These are phyloP conservation scores for Desmodesmus armatus DNA, from an alignment of 139 green algal species.

Conservation along the genomic window DNA sequence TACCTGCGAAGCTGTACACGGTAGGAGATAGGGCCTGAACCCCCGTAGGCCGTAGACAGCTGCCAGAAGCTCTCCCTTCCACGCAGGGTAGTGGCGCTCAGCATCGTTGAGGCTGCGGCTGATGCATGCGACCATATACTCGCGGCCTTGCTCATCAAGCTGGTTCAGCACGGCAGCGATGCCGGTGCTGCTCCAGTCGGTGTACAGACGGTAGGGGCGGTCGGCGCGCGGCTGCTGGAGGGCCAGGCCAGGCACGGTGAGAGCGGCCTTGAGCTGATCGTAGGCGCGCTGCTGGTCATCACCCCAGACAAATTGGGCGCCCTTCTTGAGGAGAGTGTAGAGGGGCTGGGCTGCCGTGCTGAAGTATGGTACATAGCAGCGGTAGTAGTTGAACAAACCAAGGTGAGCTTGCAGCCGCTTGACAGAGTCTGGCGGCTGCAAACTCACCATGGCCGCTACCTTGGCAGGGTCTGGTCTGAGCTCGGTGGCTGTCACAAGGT, in stretches of 20 bases:
- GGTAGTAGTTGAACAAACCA: constrained; percentile 55
- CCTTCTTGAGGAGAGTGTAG: constrained; percentile 43
- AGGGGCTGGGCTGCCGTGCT: constrained; percentile 44
- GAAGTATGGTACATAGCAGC: constrained; percentile 47
- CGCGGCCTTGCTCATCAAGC: constrained; percentile 28
- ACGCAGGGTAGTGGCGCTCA: constrained; percentile 1
- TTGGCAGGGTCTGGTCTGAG: constrained; percentile 45
- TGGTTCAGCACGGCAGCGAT: constrained; percentile 57
- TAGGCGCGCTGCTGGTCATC: constrained; percentile 13
- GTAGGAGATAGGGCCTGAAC: background rate
- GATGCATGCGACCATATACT: constrained; percentile 35
- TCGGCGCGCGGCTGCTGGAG: background rate
- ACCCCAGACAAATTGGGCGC: constrained; percentile 31
- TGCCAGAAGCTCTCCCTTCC: constrained; percentile 1
- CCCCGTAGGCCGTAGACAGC: constrained; percentile 7
- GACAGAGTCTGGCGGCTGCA: constrained; percentile 46
- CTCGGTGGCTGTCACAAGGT: constrained; percentile 44
- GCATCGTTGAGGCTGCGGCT: constrained; percentile 29
- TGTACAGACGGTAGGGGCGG: constrained; percentile 28
- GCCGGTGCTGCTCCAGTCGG: constrained; percentile 14
- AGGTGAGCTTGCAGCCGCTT: constrained; percentile 41
- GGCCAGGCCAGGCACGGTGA: constrained; percentile 3
- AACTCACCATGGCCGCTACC: constrained; percentile 41
- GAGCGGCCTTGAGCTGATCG: constrained; percentile 8
- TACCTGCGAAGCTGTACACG: background rate